These are phyloP conservation scores for Vicia faba DNA, from an alignment of 306 rosid genomes.

Conservation along the genomic window DNA sequence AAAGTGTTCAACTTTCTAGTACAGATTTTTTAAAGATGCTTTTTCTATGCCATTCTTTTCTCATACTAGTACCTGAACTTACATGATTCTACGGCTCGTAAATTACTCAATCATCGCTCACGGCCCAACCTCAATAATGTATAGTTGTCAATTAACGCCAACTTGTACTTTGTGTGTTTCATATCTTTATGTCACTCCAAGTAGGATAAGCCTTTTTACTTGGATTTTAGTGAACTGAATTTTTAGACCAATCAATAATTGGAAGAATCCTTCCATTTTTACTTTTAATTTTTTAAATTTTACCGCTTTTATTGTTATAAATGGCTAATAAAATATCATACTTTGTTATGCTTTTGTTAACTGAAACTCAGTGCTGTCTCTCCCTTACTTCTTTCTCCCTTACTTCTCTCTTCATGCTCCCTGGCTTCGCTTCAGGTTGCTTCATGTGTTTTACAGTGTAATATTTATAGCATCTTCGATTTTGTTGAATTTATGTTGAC, in stretches of 20 bases:
- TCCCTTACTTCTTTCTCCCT: constrained; percentile 30
- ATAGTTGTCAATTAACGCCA: constrained; percentile 39
- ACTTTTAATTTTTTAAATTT: not conserved
- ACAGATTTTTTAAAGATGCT: not conserved
- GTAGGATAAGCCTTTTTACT: constrained; percentile 40
- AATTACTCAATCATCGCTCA: constrained; percentile 28
- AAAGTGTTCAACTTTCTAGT: not conserved
- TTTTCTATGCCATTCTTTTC: not conserved
- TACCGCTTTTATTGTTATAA: constrained; percentile 23
- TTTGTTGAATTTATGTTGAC: constrained; percentile 29
- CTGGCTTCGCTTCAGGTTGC: constrained; percentile 34
- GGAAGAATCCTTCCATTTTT: constrained; percentile 28
- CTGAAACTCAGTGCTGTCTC: constrained; percentile 33
- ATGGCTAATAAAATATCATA: constrained; percentile 23
- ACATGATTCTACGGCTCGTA: constrained; percentile 10
- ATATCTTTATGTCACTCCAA: constrained; percentile 30
- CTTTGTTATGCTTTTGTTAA: constrained; percentile 36
- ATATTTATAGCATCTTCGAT: constrained; percentile 32
- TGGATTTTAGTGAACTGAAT: constrained; percentile 41
- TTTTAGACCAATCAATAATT: constrained; percentile 44
- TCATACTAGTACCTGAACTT: constrained; percentile 7
- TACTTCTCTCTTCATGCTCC: constrained; percentile 34
- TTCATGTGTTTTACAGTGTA: constrained; percentile 36
- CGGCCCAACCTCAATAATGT: constrained; percentile 31
- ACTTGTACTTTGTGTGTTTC: constrained; percentile 38